A percentile compares a stretch with the other conserved stretches of the same genome.
phyloP scores from a whole-genome alignment of 202 grass and related monocot species.

The Saccharum hybrid region DNA sequence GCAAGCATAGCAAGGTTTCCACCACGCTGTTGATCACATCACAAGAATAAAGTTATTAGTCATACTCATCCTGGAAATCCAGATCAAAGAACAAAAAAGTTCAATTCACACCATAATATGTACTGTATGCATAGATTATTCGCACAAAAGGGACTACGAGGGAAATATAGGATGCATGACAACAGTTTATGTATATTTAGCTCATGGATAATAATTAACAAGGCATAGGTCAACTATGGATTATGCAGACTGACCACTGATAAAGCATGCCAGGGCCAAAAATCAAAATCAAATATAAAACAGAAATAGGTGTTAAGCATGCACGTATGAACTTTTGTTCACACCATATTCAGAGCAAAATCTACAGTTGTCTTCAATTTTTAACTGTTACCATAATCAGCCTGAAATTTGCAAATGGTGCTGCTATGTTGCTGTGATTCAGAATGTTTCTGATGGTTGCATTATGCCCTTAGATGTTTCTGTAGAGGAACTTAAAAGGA shows the following conservation, averaged over 20 bases:
- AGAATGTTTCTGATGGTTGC: background rate
- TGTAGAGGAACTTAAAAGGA: background rate
- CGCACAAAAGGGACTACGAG: background rate
- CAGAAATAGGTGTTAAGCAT: background rate
- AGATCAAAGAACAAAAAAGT: constrained; percentile 16
- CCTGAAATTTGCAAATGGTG: background rate
- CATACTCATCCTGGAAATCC: background rate
- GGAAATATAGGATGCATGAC: background rate
- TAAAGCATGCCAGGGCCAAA: background rate
- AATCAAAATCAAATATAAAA: background rate
- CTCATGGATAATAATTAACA: background rate
- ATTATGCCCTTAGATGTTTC: background rate
- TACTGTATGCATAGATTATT: background rate
- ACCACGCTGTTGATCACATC: constrained; percentile 46
- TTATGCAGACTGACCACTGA: background rate
- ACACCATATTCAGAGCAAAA: background rate
- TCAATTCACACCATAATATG: constrained; percentile 1
- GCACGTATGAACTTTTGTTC: background rate
- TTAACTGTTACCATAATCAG: background rate
- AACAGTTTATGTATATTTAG: background rate
- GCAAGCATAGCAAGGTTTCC: constrained; percentile 83
- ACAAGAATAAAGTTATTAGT: constrained; percentile 19
- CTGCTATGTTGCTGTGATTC: background rate
- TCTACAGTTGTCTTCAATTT: background rate
- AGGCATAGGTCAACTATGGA: background rate